Percentiles rank a stretch among this genome's conserved stretches.
Evolutionary conservation across 306 rosid genomes (phyloP).

Genomic region (Trifolium dubium): DNA sequence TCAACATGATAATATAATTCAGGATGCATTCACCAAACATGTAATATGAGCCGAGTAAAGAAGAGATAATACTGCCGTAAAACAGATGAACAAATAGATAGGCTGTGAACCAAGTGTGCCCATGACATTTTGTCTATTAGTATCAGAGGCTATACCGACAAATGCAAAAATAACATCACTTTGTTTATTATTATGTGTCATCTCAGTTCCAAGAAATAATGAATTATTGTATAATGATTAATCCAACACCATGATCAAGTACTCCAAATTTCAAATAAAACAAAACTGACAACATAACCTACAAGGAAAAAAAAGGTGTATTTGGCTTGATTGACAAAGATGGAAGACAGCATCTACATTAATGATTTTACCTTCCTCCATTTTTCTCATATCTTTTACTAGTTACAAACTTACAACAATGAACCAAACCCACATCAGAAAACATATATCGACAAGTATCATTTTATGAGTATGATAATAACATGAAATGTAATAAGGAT

Average conservation of each 20-base stretch:
- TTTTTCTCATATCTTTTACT: slow-evolving; percentile 19
- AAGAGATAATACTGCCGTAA: slow-evolving; percentile 17
- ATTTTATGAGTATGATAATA: background rate
- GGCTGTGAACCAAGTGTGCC: background rate
- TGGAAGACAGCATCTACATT: slow-evolving; percentile 22
- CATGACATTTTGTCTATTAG: background rate
- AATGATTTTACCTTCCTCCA: slow-evolving; percentile 14
- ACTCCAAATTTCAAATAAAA: slow-evolving; percentile 14
- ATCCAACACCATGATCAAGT: slow-evolving; percentile 1
- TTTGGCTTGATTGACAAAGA: slow-evolving; percentile 4
- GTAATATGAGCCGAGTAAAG: slow-evolving; percentile 16
- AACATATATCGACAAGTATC: slow-evolving; percentile 27
- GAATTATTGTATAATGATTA: background rate
- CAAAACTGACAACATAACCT: slow-evolving; percentile 24
- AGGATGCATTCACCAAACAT: slow-evolving; percentile 11
- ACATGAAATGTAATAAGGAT: background rate
- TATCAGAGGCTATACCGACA: slow-evolving; percentile 14
- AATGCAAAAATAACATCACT: slow-evolving; percentile 1
- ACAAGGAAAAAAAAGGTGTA: slow-evolving; percentile 25
- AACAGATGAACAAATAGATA: slow-evolving; percentile 9
- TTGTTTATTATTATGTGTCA: background rate
- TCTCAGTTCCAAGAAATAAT: background rate
- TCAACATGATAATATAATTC: background rate
- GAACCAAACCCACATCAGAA: slow-evolving; percentile 33
- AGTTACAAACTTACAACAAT: slow-evolving; percentile 1